Base-by-base conservation (phyloP, 805 yeast genomes). In the Metschnikowia amazonensis region DNA sequence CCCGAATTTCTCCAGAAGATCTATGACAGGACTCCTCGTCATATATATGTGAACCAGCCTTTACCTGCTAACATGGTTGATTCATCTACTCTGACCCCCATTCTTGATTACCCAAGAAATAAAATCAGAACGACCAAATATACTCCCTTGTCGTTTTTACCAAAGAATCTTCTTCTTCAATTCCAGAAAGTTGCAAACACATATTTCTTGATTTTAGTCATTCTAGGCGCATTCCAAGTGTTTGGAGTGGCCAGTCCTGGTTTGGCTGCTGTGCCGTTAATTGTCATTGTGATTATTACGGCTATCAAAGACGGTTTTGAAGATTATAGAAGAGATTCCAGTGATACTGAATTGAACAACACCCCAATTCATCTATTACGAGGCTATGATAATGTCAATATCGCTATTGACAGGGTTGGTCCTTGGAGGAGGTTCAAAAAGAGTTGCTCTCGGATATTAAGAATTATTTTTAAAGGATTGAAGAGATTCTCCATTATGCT, bases 41-140 rank as follows among this genome's bases (percentile, higher is more conserved):
- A 64, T 23, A 65, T 81, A 24, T 80, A 63, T 54, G 77, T 76
- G 51, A 79, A 80, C 57, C 60, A 69, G 47, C 71, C 68, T 6
- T 61, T 80, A 33, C 84, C 85, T 1, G 62, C 59, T 5, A 60
- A 67, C 17, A 67, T 69, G 64, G 52, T 55, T 5, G 69, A 75
- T 46, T 81, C 80, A 2, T 59, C 63, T 75, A 81, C 70, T 1
- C 83, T 84, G 11, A 74, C 77, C 30, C 86, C 92, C 1, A 60
- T 58, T 16, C 71, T 74, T 0, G 61, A 65, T n/a, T 92, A 86
- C 60, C 81, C 95, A 9, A 77, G 97, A 58, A 92, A 92, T 71
- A 90, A 94, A 64, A 88, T 94, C 55, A 81, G 97, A 70, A 89
- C 98, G 0, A 89, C 99, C 2, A 92, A 89, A 69, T 92, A 92